Conservation (phyloP, 2,329 filamentous ascomycete species). For the Arthroderma uncinatum region DNA sequence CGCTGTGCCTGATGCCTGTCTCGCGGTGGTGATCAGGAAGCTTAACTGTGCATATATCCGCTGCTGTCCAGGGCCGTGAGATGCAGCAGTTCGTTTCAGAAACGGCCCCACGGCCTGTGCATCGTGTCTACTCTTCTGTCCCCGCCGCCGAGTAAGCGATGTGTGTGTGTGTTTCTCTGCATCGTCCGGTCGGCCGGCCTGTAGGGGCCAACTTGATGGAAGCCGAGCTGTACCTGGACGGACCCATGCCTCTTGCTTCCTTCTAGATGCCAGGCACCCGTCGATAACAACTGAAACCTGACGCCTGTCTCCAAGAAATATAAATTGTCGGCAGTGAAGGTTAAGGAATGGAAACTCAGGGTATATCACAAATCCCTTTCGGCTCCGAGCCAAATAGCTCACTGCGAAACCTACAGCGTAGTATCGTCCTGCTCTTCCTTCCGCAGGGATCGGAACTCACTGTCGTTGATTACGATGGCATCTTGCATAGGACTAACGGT, state of each 20-base stretch:
- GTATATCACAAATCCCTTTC: not conserved
- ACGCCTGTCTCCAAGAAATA: not conserved
- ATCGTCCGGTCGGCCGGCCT: not conserved
- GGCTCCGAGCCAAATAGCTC: not conserved
- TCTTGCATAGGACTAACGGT: not conserved
- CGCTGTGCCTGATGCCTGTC: constrained; percentile 1
- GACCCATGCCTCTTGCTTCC: not conserved
- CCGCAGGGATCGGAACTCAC: not conserved
- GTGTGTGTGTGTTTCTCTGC: too few relatives aligned
- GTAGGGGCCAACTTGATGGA: not conserved
- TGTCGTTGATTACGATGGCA: not conserved
- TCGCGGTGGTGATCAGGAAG: not conserved
- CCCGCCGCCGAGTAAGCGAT: too few relatives aligned
- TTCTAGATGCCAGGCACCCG: not conserved
- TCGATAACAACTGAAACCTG: not conserved
- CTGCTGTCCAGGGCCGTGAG: not conserved
- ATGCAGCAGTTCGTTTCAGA: not conserved
- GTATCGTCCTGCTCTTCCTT: not conserved
- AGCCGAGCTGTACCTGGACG: not conserved
- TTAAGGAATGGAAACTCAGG: not conserved
- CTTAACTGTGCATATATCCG: not conserved
- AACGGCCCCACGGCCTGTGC: not conserved
- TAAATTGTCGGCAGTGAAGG: not conserved
- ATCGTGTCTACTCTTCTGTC: not conserved
- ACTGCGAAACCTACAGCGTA: not conserved